Percentiles rank a stretch among this genome's conserved stretches.
phyloP scores from a whole-genome alignment of 495 filamentous ascomycete genomes.

The Paragyromitra xinjiangensis region DNA sequence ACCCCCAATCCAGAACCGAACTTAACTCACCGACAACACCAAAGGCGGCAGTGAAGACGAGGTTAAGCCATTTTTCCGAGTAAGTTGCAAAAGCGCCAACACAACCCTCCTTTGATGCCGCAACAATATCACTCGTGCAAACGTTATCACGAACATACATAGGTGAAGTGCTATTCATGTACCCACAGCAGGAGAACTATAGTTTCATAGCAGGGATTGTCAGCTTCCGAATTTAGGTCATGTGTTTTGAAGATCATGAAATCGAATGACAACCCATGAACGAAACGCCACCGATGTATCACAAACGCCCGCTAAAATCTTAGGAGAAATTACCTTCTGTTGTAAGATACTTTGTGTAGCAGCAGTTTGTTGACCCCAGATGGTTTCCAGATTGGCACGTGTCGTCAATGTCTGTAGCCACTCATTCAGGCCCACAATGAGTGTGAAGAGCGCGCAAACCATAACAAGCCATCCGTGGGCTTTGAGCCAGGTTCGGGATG shows the following conservation, averaged over 20 bases:
- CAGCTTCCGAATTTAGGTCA: slow-evolving; percentile 36
- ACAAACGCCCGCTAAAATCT: slow-evolving; percentile 47
- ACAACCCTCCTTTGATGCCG: slow-evolving; percentile 73
- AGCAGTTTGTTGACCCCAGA: slow-evolving; percentile 66
- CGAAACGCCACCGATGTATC: slow-evolving; percentile 20
- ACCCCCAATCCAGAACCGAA: slow-evolving; percentile 29
- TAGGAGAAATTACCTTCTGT: slow-evolving; percentile 62
- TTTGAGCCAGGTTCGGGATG: slow-evolving; percentile 67
- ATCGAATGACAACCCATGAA: slow-evolving; percentile 47
- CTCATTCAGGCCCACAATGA: slow-evolving; percentile 70
- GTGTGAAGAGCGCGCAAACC: slow-evolving; percentile 69
- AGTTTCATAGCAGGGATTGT: slow-evolving; percentile 25
- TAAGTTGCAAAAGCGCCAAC: slow-evolving; percentile 69
- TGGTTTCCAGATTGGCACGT: slow-evolving; percentile 64
- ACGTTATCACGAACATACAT: slow-evolving; percentile 69
- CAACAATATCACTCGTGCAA: slow-evolving; percentile 70
- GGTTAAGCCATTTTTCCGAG: slow-evolving; percentile 72
- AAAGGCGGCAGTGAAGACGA: slow-evolving; percentile 78
- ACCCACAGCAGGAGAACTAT: slow-evolving; percentile 80
- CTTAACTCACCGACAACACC: slow-evolving; percentile 70
- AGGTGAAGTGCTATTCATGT: slow-evolving; percentile 71
- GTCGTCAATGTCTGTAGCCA: slow-evolving; percentile 76
- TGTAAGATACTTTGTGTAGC: slow-evolving; percentile 71
- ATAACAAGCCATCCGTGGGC: slow-evolving; percentile 68
- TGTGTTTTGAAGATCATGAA: slow-evolving; percentile 17